A percentile compares a stretch with the other conserved stretches of the same genome.
Evolutionary conservation across 179 eudicot species (phyloP).

Genomic region (Beta lomatogona): DNA sequence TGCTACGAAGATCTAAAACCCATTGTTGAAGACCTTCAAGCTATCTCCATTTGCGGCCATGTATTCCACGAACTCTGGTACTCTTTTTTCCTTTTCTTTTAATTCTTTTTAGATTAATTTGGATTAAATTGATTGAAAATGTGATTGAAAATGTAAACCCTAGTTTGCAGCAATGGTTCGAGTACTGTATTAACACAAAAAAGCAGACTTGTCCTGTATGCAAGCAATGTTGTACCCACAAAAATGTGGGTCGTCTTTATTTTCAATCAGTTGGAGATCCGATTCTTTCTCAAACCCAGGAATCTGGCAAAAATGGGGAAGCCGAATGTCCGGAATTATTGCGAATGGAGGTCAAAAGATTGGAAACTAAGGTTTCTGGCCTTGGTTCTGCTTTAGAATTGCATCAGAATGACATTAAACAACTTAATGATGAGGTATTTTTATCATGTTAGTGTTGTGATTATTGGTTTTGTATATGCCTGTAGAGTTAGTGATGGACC

Average conservation of each 20-base stretch:
- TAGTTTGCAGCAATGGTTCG: slow-evolving; percentile 95
- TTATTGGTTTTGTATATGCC: background rate
- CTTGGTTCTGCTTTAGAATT: slow-evolving; percentile 54
- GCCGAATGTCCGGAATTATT: slow-evolving; percentile 54
- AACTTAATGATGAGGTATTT: slow-evolving; percentile 56
- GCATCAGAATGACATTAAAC: slow-evolving; percentile 49
- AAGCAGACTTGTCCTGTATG: slow-evolving; percentile 86
- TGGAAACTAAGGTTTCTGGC: slow-evolving; percentile 66
- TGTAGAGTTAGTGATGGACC: background rate
- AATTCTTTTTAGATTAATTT: background rate
- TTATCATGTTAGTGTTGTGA: background rate
- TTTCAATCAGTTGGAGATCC: slow-evolving; percentile 79
- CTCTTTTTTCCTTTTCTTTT: background rate
- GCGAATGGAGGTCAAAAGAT: slow-evolving; percentile 54
- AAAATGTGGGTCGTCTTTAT: slow-evolving; percentile 70
- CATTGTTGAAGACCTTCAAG: slow-evolving; percentile 82
- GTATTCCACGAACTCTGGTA: slow-evolving; percentile 97
- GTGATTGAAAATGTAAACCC: slow-evolving; percentile 27
- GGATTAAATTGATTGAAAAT: background rate
- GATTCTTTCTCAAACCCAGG: slow-evolving; percentile 40
- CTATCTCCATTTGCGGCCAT: slow-evolving; percentile 89
- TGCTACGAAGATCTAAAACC: slow-evolving; percentile 95
- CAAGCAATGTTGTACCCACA: slow-evolving; percentile 67
- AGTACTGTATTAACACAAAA: slow-evolving; percentile 63
- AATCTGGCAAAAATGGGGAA: background rate